Evolutionary conservation across 148 eudicot genomes (phyloP).

Genomic region (Euryodendron excelsum): DNA sequence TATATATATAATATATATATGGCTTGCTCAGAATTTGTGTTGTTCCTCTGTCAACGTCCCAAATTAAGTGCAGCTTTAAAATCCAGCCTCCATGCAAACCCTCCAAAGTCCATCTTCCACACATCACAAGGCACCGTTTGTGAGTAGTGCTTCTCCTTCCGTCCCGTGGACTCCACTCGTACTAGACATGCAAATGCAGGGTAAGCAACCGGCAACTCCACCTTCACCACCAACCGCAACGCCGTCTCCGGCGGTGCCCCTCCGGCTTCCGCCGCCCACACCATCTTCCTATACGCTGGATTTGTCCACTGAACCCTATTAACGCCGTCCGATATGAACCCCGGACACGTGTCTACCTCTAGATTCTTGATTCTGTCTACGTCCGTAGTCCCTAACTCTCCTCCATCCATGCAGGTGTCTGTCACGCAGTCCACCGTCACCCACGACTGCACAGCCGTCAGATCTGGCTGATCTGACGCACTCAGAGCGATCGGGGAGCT

Average conservation of each 20-base stretch:
- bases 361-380: slow-evolving; percentile 39
- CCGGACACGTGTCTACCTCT: slow-evolving; percentile 55
- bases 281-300: slow-evolving; percentile 44
- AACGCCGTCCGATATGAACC: slow-evolving; percentile 36
- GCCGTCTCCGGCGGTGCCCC: slow-evolving; percentile 6
- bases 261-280: slow-evolving; percentile 24
- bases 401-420: slow-evolving; percentile 20
- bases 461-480: slow-evolving; percentile 20
- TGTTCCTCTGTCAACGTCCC: slow-evolving; percentile 1
- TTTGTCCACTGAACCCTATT: slow-evolving; percentile 47
- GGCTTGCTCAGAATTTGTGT: not conserved
- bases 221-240: slow-evolving; percentile 41
- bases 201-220: slow-evolving; percentile 25
- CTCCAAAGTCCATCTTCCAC: slow-evolving; percentile 37
- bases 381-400: slow-evolving; percentile 43
- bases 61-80: slow-evolving; percentile 30
- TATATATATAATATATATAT: too few species aligned
- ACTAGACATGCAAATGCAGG: slow-evolving; percentile 55
- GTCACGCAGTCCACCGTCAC: slow-evolving; percentile 40
- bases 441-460: slow-evolving; percentile 24
- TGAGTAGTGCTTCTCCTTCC: slow-evolving; percentile 19
- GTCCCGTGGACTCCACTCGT: slow-evolving; percentile 27
- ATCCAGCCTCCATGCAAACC: slow-evolving; percentile 45
- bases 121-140: slow-evolving; percentile 36
- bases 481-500: not conserved